Evolutionary conservation across 768 basidiomycete genomes (phyloP).

Genomic region (Mrakia blollopis): DNA sequence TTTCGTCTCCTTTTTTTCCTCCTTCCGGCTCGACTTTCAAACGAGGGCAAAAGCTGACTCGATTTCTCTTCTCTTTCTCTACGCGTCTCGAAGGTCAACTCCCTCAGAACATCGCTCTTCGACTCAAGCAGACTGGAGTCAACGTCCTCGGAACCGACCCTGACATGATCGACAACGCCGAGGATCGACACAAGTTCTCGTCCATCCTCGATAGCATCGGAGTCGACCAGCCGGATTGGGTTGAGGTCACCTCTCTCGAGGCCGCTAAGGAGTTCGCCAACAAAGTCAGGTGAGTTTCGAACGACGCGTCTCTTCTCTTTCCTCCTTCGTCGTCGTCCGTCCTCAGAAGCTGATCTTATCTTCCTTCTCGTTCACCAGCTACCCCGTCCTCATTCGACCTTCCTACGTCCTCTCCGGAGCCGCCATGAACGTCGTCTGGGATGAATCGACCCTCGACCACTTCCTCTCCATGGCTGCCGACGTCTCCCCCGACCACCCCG

Average conservation of each 20-base stretch:
- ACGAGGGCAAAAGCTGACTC: conserved; percentile 2
- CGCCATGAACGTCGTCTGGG: conserved; percentile 97
- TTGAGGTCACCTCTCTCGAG: conserved; percentile 78
- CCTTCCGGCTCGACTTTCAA: background rate
- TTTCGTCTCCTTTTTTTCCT: background rate
- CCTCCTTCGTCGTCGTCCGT: background rate
- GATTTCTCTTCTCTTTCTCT: conserved; percentile 1
- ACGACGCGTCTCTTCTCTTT: background rate
- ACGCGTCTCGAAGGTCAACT: conserved; percentile 80
- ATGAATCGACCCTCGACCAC: conserved; percentile 81
- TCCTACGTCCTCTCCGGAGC: conserved; percentile 98
- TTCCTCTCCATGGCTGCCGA: conserved; percentile 94
- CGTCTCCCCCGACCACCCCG: conserved; percentile 94
- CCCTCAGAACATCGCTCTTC: conserved; percentile 96
- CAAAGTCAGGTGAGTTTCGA: conserved; percentile 71
- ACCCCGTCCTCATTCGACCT: conserved; percentile 95
- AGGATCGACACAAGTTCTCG: conserved; percentile 99
- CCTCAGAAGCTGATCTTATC: background rate
- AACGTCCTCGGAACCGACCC: conserved; percentile 96
- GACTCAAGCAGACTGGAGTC: conserved; percentile 82
- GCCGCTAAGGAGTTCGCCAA: conserved; percentile 87
- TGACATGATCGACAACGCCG: conserved; percentile 88
- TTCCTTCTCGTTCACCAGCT: conserved; percentile 49
- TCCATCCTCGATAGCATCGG: conserved; percentile 88
- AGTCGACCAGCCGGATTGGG: conserved; percentile 96